A percentile compares a stretch with the other conserved stretches of the same genome.
phyloP scores from a whole-genome alignment of 805 yeast species.

The Novakomyces olei region DNA sequence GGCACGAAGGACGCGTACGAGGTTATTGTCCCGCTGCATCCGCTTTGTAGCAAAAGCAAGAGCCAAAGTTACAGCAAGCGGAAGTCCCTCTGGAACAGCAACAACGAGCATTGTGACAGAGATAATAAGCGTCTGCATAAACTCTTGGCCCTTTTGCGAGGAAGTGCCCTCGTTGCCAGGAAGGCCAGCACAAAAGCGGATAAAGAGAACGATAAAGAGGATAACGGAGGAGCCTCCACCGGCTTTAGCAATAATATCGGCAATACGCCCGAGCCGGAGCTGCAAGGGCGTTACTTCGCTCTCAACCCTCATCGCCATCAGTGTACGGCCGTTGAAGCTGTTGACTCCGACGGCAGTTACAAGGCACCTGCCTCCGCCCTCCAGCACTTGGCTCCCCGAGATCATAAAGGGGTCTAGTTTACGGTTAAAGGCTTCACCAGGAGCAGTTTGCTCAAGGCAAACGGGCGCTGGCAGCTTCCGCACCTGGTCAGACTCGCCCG shows the following conservation, averaged over 20 bases:
- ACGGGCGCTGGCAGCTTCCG: constrained; percentile 36
- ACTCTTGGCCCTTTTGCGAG: constrained; percentile 63
- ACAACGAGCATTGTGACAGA: constrained; percentile 87
- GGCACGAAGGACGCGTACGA: constrained; percentile 78
- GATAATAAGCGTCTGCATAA: constrained; percentile 68
- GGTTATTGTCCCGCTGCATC: constrained; percentile 88
- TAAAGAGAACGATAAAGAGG: constrained; percentile 58
- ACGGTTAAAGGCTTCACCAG: constrained; percentile 15
- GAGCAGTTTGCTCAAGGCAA: constrained; percentile 16
- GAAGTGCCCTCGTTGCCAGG: constrained; percentile 28
- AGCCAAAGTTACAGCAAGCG: constrained; percentile 89
- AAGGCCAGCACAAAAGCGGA: constrained; percentile 45
- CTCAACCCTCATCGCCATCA: constrained; percentile 57
- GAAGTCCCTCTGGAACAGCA: constrained; percentile 98
- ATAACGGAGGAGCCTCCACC: constrained; percentile 70
- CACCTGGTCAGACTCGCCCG: constrained; percentile 83
- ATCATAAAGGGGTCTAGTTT: constrained; percentile 61
- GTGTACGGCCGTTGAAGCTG: constrained; percentile 79
- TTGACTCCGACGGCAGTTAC: constrained; percentile 80
- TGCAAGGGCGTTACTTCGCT: constrained; percentile 78
- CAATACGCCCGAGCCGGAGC: constrained; percentile 52
- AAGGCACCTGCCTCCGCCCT: constrained; percentile 68
- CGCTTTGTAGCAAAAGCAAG: constrained; percentile 94
- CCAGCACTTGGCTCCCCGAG: constrained; percentile 71
- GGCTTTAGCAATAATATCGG: constrained; percentile 86